Base-by-base conservation (phyloP, 2,329 filamentous ascomycete species). In the Colletotrichum lindemuthianum region DNA sequence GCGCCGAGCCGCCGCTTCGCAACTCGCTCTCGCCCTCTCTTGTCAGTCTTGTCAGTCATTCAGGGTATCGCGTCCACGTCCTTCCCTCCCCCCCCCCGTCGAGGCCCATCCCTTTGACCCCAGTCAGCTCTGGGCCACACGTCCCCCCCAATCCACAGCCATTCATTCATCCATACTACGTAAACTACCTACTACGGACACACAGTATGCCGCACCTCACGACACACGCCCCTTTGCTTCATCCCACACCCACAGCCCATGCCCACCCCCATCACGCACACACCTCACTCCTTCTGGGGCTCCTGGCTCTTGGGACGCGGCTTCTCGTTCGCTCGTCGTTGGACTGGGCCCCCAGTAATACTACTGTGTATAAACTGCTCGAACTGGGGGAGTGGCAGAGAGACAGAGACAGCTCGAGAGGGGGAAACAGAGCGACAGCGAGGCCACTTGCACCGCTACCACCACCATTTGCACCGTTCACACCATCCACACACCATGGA, bases 281-380 rank as follows among this genome's bases (percentile, higher is more conserved):
- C 37, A 16, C 57, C 57, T 60, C 57, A 50, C 61, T 45, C 57
- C 60, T 49, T 45, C 16, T 57, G 45, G 47, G 59, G 53, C 53
- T 47, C 40, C 53, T 52, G 39, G 47, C 53, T 63, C 16, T 24
- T 24, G 24, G 24, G 24, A 24, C 24, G 24, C 24, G 59, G 32
- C 45, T 44, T 41, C 52, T 55, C 52, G 40, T 34, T 24, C 41
- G 52, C 52, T 44, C 41, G 24, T 24, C 24, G 41, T 55, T 58
- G 54, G 60, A 52, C 39, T 40, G 54, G 59, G 34, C 45, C 45
- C 49, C n/a, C 39, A 45, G 57, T 24, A 5, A 24, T 24, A 24
- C 24, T 24, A 34, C 49, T 43, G 49, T 41, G 44, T 37, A 39
- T 59, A 39, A 36, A 49, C 58, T 60, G 50, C 36, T 37, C 49